Evolutionary conservation across 495 filamentous ascomycete species (phyloP), one percentile per base, ranked within the genome.

Genomic region (Aspergillus egyptiacus): DNA sequence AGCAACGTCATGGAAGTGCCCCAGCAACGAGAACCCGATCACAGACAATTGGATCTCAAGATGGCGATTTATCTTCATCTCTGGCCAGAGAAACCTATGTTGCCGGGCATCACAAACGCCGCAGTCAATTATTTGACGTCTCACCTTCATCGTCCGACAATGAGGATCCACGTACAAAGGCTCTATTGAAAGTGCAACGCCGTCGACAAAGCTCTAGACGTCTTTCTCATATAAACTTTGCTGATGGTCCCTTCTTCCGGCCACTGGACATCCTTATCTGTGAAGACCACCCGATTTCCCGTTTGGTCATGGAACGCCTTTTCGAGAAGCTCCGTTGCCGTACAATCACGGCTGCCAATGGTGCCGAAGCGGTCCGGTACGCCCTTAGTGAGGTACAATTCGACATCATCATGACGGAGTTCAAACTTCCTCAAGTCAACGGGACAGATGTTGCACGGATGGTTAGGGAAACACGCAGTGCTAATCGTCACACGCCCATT

Each of bases 61-160:
- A 97, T 66, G 85, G 85, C 5, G 94, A 91, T 71, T 15, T 62
- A 39, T 63, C 63, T 9, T 62, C 62, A 7, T 59, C 57, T 5
- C 48, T 68, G 8, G 43, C 80, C n/a, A 72, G 81, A 36, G 83
- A 95, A 51, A 70, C 85, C 27, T 80, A 89, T 51, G 54, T 78
- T 6, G 80, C 85, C 0, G 75, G 80, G 23, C 91, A 95, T 50
- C 79, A 89, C 59, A 96, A 96, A 64, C 86, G 91, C 22, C 79
- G 90, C 54, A 96, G 90, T 61, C 91, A 96, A 61, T 83, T 96
- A 6, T 87, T 96, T 57, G 94, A 97, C 61, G 85, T 96, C 64
- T 97, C 94, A 3, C 93, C 93, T 22, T 97, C 93, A 0, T 97
- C 94, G 0, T 98, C 93, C 0, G 93, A 98, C 62, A 97, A 95